Evolutionary conservation across 176 grass and related monocot species (phyloP).

Genomic region (Lolium multiflorum): DNA sequence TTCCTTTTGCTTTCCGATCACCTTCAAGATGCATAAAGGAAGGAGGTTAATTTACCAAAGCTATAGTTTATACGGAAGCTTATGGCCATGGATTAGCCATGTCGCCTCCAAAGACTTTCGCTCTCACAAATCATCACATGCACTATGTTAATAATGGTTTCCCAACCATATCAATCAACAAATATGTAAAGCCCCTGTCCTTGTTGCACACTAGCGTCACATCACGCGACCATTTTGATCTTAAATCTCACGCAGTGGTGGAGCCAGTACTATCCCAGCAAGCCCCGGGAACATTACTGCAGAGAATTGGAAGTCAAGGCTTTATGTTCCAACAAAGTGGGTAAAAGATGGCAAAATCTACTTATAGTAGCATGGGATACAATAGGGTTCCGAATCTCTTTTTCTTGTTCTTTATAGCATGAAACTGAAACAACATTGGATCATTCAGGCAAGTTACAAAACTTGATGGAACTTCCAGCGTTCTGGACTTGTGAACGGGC

Average conservation of each 20-base stretch:
- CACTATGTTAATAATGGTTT: conserved; percentile 30
- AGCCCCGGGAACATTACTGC: neutral
- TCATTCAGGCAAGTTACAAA: neutral
- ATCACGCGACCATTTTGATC: conserved; percentile 31
- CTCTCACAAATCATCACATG: conserved; percentile 14
- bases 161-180: conserved; percentile 32
- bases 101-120: conserved; percentile 9
- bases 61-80: conserved; percentile 15
- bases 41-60: neutral
- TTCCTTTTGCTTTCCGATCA: neutral
- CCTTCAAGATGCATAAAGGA: conserved; percentile 8
- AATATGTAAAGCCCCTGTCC: conserved; percentile 11
- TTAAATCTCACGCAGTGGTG: neutral
- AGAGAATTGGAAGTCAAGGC: neutral
- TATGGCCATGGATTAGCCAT: conserved; percentile 49
- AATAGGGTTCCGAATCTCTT: neutral
- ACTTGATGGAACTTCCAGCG: neutral
- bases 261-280: neutral
- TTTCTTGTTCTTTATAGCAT: neutral
- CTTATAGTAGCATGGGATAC: neutral
- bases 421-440: neutral
- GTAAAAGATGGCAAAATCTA: neutral
- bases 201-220: conserved; percentile 46
- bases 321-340: neutral
- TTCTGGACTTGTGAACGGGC: neutral